These are phyloP conservation scores for Penicillium silybi DNA, from an alignment of 495 filamentous ascomycete genomes.

Conservation along the genomic window DNA sequence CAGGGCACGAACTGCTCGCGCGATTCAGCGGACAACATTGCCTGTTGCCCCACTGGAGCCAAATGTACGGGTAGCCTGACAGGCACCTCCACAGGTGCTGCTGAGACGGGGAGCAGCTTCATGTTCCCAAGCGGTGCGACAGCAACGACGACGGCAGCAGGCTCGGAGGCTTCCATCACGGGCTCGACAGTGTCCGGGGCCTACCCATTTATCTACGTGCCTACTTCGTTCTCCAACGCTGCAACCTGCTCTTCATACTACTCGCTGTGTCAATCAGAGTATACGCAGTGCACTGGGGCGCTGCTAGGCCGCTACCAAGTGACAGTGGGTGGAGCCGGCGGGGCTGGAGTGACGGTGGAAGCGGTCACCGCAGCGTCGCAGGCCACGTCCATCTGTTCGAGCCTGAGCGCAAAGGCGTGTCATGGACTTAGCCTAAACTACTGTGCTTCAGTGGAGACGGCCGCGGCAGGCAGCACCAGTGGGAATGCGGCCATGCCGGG, in stretches of 20 bases:
- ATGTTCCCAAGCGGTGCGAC: conserved; percentile 33
- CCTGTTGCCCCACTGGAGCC: conserved; percentile 60
- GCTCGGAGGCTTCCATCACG: conserved; percentile 35
- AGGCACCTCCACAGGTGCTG: conserved; percentile 22
- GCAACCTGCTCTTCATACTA: conserved; percentile 65
- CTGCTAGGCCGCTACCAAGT: conserved; percentile 49
- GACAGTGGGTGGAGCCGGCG: conserved; percentile 40
- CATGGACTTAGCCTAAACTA: conserved; percentile 53
- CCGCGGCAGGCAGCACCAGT: conserved; percentile 23
- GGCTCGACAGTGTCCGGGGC: conserved; percentile 41
- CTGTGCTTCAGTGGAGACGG: conserved; percentile 44
- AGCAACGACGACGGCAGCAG: conserved; percentile 27
- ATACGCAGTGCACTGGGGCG: conserved; percentile 56
- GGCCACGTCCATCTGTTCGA: conserved; percentile 63
- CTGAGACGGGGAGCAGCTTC: conserved; percentile 30
- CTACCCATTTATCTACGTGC: conserved; percentile 64
- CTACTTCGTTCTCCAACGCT: conserved; percentile 60
- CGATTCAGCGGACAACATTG: conserved; percentile 57
- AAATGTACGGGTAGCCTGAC: conserved; percentile 59
- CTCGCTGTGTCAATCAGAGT: conserved; percentile 61
- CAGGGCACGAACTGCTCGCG: conserved; percentile 50
- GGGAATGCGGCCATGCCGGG: conserved; percentile 29
- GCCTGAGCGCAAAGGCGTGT: conserved; percentile 57
- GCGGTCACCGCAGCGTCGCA: conserved; percentile 49
- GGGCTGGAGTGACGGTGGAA: conserved; percentile 59